Evolutionary conservation across 192 early-diverging fungal species (phyloP).

Genomic region (Linnemannia exigua): DNA sequence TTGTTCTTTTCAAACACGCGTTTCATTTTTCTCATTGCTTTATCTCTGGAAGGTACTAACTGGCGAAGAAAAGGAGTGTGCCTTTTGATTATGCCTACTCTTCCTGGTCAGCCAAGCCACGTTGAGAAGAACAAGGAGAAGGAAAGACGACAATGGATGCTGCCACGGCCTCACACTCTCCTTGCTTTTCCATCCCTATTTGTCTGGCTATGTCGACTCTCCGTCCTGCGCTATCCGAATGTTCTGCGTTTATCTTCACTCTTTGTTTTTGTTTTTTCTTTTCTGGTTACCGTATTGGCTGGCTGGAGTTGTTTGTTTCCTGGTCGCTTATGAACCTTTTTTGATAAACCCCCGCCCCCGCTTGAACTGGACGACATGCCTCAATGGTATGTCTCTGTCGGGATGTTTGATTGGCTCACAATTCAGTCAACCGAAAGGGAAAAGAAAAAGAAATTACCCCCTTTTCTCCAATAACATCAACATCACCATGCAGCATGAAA

Average conservation of each 20-base stretch:
- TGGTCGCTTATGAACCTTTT: neutral
- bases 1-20: neutral
- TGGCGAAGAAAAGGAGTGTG: neutral
- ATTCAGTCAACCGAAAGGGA: conserved; percentile 2
- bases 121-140: neutral
- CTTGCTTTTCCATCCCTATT: neutral
- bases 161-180: neutral
- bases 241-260: neutral
- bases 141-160: neutral
- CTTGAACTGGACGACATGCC: neutral
- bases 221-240: neutral
- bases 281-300: neutral
- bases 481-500: neutral
- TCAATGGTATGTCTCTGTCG: conserved; percentile 4
- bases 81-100: neutral
- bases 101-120: neutral
- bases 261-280: neutral
- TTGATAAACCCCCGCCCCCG: neutral
- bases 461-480: neutral
- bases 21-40: neutral
- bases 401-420: neutral
- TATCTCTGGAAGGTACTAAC: neutral
- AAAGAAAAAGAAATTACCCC: neutral
- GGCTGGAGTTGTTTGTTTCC: neutral
- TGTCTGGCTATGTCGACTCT: neutral